A percentile compares a stretch with the other conserved stretches of the same genome.
phyloP scores from a whole-genome alignment of 2,329 filamentous ascomycete species.

The Teratosphaeria viscida region DNA sequence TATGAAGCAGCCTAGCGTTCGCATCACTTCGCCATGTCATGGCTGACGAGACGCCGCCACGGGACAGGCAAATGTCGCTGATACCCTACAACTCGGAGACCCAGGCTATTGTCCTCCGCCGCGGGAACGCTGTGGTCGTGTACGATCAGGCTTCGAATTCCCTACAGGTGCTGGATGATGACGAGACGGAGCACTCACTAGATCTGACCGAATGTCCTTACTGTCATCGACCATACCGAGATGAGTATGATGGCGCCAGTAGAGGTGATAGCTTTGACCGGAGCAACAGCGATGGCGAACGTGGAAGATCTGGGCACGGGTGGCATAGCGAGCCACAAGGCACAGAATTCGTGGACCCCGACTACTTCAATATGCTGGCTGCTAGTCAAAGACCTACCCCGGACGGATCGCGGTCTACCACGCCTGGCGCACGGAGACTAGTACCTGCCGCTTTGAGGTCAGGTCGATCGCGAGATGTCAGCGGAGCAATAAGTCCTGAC shows the following conservation, averaged over 20 bases:
- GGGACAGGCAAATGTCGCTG: constrained; percentile 47
- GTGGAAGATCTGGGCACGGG: neutral
- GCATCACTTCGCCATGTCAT: constrained; percentile 8
- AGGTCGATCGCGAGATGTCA: constrained; percentile 23
- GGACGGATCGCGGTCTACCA: constrained; percentile 31
- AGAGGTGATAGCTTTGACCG: neutral
- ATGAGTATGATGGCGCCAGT: constrained; percentile 22
- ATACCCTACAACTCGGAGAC: constrained; percentile 66
- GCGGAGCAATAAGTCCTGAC: constrained; percentile 19
- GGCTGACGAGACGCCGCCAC: constrained; percentile 22
- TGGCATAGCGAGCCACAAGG: constrained; percentile 34
- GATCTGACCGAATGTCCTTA: constrained; percentile 71
- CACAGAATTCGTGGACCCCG: constrained; percentile 63
- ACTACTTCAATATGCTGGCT: constrained; percentile 91
- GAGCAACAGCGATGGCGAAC: neutral
- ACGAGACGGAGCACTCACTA: constrained; percentile 38
- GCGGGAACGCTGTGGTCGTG: constrained; percentile 85
- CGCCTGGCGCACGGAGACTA: constrained; percentile 30
- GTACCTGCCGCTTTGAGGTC: constrained; percentile 30
- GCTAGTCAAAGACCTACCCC: constrained; percentile 35
- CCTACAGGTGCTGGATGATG: constrained; percentile 63
- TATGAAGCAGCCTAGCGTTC: neutral
- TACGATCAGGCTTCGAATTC: constrained; percentile 77
- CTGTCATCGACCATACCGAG: constrained; percentile 64
- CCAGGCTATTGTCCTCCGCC: constrained; percentile 72